Conservation (phyloP, 345 rosid species). For the Rhizophora apiculata region DNA sequence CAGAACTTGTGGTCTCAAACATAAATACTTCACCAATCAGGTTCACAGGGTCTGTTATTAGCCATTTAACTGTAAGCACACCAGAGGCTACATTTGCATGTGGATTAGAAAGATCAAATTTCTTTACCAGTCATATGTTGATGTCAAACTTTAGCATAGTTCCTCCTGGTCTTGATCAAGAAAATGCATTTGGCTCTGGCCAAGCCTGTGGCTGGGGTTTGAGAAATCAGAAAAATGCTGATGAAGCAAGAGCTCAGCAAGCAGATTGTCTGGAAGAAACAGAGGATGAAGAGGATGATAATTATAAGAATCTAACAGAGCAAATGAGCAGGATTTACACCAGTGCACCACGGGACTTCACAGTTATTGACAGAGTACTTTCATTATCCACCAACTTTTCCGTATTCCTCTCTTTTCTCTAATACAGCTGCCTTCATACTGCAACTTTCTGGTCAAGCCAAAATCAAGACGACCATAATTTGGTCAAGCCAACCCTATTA, state of each 20-base stretch:
- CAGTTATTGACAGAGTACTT: conserved; percentile 71
- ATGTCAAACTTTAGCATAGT: conserved; percentile 36
- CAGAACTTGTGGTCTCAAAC: conserved; percentile 54
- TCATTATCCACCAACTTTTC: not conserved
- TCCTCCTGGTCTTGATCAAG: conserved; percentile 41
- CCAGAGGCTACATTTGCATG: conserved; percentile 79
- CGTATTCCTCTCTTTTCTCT: not conserved
- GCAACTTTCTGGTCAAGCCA: not conserved
- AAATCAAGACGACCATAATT: not conserved
- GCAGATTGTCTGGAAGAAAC: conserved; percentile 28
- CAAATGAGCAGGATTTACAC: conserved; percentile 79
- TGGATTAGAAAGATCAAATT: conserved; percentile 70
- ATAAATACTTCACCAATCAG: conserved; percentile 33
- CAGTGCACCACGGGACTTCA: conserved; percentile 61
- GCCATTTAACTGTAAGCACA: conserved; percentile 78
- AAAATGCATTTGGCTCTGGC: conserved; percentile 16
- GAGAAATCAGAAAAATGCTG: conserved; percentile 17
- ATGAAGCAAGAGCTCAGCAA: conserved; percentile 2
- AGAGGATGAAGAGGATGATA: conserved; percentile 63
- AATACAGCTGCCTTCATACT: not conserved
- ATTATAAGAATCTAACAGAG: conserved; percentile 57
- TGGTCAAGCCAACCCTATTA: not conserved
- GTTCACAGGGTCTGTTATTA: conserved; percentile 48
- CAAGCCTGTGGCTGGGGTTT: conserved; percentile 17
- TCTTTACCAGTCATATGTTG: conserved; percentile 37